Base-by-base conservation (phyloP, 2,329 filamentous ascomycete species). In the Fusarium sp. region DNA sequence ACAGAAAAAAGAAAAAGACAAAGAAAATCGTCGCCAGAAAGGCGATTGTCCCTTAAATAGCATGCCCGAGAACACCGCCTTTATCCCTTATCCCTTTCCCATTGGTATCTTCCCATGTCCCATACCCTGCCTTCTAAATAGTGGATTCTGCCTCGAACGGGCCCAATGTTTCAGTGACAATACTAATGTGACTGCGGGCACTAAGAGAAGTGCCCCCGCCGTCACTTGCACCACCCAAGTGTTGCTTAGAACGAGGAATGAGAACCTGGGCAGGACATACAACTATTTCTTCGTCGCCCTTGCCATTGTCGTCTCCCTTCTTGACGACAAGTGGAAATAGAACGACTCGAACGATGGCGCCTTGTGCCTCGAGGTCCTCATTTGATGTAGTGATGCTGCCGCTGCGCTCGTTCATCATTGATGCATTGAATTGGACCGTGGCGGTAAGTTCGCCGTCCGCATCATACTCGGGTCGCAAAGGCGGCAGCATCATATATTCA, bases 401-500 rank as follows among this genome's bases (percentile, higher is more conserved):
- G 57, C 88, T 92, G 54, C 92, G 89, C 79, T 97, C 94, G 71
- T 95, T 96, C 94, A 99, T 98, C 71, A 97, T 85, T 29, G 90
- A 86, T 1, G 94, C 90, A 71, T 97, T 97, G 85, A 99, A 99
- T 57, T 87, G 84, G 9, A 98, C 92, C 53, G 93, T 94, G 50
- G 91, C 90, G 14, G 89, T 84, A 9, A 99, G 85, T 71, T 98
- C 94, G 68, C 95, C 95, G 62, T 95, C 92, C 68, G 88, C 89
- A 76, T 98, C 93, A 76, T 97, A 98, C 75, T 97, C 93, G 19
- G 95, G 95, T 75, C 95, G 92, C 52, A 97, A 82, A 5, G 95
- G 95, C 25, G 95, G 94, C 15, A 98, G 87, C 94, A 99, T 99
- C 80, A 97, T 95, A 80, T 97, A 99, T 79, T 98, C 95, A 33